Evolutionary conservation across 768 basidiomycete genomes (phyloP).

Genomic region (Porphyrellus cyaneotinctus): DNA sequence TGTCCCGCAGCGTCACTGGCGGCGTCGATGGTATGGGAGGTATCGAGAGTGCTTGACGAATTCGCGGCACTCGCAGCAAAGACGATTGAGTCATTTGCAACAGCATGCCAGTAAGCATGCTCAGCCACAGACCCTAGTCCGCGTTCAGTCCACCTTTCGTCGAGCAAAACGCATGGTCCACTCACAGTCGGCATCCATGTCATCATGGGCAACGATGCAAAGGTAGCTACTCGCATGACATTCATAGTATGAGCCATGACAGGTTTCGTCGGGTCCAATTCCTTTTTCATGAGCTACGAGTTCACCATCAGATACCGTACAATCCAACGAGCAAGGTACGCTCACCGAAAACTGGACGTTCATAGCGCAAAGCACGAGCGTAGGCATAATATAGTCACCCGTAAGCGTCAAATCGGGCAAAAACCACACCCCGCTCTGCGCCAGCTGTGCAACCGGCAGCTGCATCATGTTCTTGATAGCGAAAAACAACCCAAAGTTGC

Average conservation of each 20-base stretch:
- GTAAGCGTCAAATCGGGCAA: constrained; percentile 80
- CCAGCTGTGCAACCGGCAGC: constrained; percentile 69
- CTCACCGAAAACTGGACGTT: constrained; percentile 69
- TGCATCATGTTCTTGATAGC: constrained; percentile 68
- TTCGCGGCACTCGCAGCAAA: constrained; percentile 38
- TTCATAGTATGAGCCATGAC: constrained; percentile 67
- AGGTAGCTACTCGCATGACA: constrained; percentile 53
- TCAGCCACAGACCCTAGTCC: constrained; percentile 52
- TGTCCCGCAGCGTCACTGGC: constrained; percentile 30
- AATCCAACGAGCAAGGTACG: neutral
- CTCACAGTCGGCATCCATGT: constrained; percentile 63
- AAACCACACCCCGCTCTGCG: constrained; percentile 68
- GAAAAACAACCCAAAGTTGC: constrained; percentile 82
- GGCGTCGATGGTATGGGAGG: constrained; percentile 15
- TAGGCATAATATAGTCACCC: constrained; percentile 71
- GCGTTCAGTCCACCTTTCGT: neutral
- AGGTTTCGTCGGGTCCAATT: constrained; percentile 51
- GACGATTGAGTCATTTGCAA: constrained; percentile 45
- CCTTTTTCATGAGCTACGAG: constrained; percentile 44
- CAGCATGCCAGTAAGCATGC: constrained; percentile 49
- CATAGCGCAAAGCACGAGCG: constrained; percentile 51
- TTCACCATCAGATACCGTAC: constrained; percentile 1
- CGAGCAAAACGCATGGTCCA: constrained; percentile 1
- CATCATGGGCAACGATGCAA: constrained; percentile 51
- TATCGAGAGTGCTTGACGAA: constrained; percentile 40